These are phyloP conservation scores for Hymenoscyphus fructigenus DNA, from an alignment of 2,329 filamentous ascomycete species.

Conservation along the genomic window DNA sequence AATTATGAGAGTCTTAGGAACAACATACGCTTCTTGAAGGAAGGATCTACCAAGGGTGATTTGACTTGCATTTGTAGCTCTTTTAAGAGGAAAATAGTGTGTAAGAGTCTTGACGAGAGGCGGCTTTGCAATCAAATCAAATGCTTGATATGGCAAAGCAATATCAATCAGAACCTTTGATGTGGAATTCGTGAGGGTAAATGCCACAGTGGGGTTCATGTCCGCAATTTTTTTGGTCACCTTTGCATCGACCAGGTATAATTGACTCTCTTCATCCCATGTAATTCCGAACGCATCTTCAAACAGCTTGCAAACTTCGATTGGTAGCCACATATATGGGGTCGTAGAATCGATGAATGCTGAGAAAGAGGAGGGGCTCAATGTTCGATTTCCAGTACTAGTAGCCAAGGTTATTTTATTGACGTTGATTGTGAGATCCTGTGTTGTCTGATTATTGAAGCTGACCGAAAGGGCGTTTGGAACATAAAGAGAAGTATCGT, in stretches of 20 bases:
- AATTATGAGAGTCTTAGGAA: neutral
- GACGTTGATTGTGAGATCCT: slow-evolving; percentile 41
- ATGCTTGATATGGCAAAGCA: slow-evolving; percentile 41
- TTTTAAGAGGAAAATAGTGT: slow-evolving; percentile 42
- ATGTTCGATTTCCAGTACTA: slow-evolving; percentile 11
- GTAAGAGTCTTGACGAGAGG: slow-evolving; percentile 33
- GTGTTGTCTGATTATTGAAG: slow-evolving; percentile 39
- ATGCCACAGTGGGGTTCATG: slow-evolving; percentile 38
- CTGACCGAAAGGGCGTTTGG: slow-evolving; percentile 41
- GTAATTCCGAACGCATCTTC: slow-evolving; percentile 37
- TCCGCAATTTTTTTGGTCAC: slow-evolving; percentile 23
- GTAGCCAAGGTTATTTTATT: slow-evolving; percentile 35
- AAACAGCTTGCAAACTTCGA: slow-evolving; percentile 36
- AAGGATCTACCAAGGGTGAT: slow-evolving; percentile 42
- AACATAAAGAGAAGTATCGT: slow-evolving; percentile 42
- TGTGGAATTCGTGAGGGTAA: slow-evolving; percentile 37
- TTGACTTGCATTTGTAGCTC: slow-evolving; percentile 36
- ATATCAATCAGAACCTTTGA: slow-evolving; percentile 35
- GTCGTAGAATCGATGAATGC: slow-evolving; percentile 39
- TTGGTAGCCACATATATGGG: slow-evolving; percentile 40
- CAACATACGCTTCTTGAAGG: slow-evolving; percentile 40
- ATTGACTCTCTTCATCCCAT: slow-evolving; percentile 31
- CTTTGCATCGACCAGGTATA: slow-evolving; percentile 19
- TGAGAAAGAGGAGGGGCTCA: slow-evolving; percentile 21
- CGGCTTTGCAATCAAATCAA: slow-evolving; percentile 39